Base-by-base conservation (phyloP, 345 rosid genomes). In the Euphorbia peplus region DNA sequence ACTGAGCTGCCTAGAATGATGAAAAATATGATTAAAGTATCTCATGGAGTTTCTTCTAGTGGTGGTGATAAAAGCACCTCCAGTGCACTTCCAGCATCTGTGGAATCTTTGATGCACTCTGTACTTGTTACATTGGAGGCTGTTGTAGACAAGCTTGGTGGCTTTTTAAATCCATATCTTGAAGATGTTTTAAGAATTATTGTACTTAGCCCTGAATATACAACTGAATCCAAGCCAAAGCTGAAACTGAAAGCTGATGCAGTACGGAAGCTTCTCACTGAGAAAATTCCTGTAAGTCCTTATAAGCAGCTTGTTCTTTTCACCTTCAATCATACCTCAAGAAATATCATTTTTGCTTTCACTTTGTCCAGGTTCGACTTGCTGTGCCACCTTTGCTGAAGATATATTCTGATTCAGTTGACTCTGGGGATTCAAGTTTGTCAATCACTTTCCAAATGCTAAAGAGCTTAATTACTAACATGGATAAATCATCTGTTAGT, bases 151-250 rank as follows among this genome's bases (percentile, higher is more conserved):
- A 88, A 91, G 77, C 90, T 95, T 71, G 99, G 96, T 66, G 90
- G 96, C 68, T 95, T 95, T 74, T 71, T 95, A 63, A 91, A 80
- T 77, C 99, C 99, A 19, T 87, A 89, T 75, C 95, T 95, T 63
- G 86, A 82, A 56, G 90, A 90, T 73, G 81, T 95, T 66, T 68
- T 84, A 25, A 70, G 80, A 79, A 78, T 95, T 60, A 50, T 87
- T 82, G 87, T 95, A 68, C 84, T 91, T 68, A 72, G 61, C 69
- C 88, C 85, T 39, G 90, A 85, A 67, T 88, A 81, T 67, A 79
- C 80, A 41, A 75, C 82, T 39, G 90, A 75, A 75, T 72, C 78
- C 32, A 86, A 90, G 78, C 69, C 56, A 63, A 91, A 91, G 80
- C 80, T 91, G 12, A 95, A 82, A 80, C 66, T 76, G 65, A 87